Base-by-base conservation (phyloP, 2,329 filamentous ascomycete species). In the Alternaria solani region DNA sequence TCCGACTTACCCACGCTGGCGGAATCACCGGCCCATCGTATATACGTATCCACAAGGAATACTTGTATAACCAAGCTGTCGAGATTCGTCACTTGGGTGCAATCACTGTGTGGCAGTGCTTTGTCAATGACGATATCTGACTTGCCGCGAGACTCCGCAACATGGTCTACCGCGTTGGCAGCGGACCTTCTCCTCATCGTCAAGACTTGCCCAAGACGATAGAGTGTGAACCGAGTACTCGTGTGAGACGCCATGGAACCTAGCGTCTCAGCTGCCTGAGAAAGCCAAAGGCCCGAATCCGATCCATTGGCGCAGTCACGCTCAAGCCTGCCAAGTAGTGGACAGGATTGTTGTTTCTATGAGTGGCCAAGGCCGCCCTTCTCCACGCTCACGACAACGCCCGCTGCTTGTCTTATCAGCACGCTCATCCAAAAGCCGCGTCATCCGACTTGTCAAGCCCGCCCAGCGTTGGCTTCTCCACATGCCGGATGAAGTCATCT, bases 291-390 rank as follows among this genome's bases (percentile, higher is more conserved):
- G 68, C 48, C 74, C 74, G 74, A 72, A 61, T 67, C 42, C 48
- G 59, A 55, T 7, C 52, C 60, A 73, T 73, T 75, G 71, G 73
- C 69, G 57, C 62, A 71, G 67, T 69, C 66, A 68, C 68, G 67
- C 66, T 70, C 69, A 72, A 73, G 68, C 68, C 69, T 62, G 73
- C 74, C 73, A 75, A 75, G 74, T 59, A 60, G 58, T 61, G 70
- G 68, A 75, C 66, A 69, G 68, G 65, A 66, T 66, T 65, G 62
- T 62, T 66, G 69, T 74, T 76, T 73, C 68, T 56, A 69, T 64
- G 61, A 59, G 57, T 57, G 59, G 72, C 70, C 74, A 75, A 75
- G 70, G 46, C 20, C 28, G 23, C 64, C 61, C 46, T 54, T 48
- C 65, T 66, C 62, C 52, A 49, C 60, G 58, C 61, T 62, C 46